Conservation (phyloP, 257 asterid genomes). For the Phtheirospermum japonicum region DNA sequence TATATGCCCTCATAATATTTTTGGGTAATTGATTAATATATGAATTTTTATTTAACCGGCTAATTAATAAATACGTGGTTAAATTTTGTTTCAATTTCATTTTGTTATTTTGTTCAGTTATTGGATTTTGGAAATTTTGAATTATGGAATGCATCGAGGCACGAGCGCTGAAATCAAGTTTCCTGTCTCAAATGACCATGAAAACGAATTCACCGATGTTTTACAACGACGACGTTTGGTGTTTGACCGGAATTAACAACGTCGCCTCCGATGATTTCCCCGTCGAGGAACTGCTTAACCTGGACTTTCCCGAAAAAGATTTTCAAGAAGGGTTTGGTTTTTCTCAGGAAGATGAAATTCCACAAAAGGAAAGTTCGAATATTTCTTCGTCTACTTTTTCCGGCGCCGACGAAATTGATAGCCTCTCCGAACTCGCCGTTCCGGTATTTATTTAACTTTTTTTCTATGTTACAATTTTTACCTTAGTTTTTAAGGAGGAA, state of each 20-base stretch:
- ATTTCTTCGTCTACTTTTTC: slow-evolving; percentile 46
- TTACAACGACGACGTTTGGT: slow-evolving; percentile 68
- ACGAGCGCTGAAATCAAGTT: slow-evolving; percentile 88
- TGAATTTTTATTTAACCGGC: not conserved
- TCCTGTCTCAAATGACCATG: slow-evolving; percentile 55
- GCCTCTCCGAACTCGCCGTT: slow-evolving; percentile 55
- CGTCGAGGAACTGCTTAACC: slow-evolving; percentile 92
- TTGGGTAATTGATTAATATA: too few species aligned
- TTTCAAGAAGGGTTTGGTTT: slow-evolving; percentile 40
- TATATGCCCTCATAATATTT: not conserved
- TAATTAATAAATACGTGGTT: slow-evolving; percentile 5
- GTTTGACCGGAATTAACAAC: slow-evolving; percentile 53
- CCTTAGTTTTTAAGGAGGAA: too few species aligned
- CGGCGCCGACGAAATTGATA: slow-evolving; percentile 56
- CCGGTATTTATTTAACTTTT: slow-evolving; percentile 49
- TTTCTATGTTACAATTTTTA: not conserved
- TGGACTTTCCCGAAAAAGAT: slow-evolving; percentile 77
- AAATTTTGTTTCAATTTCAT: not conserved
- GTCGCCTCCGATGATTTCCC: slow-evolving; percentile 78
- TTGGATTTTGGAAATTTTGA: slow-evolving; percentile 22
- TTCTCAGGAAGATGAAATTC: slow-evolving; percentile 38
- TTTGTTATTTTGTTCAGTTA: slow-evolving; percentile 13
- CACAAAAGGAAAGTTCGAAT: slow-evolving; percentile 36
- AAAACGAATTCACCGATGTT: slow-evolving; percentile 48
- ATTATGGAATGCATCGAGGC: slow-evolving; percentile 88